These are phyloP conservation scores for Castanea sativa DNA, from an alignment of 306 rosid genomes.

Conservation along the genomic window DNA sequence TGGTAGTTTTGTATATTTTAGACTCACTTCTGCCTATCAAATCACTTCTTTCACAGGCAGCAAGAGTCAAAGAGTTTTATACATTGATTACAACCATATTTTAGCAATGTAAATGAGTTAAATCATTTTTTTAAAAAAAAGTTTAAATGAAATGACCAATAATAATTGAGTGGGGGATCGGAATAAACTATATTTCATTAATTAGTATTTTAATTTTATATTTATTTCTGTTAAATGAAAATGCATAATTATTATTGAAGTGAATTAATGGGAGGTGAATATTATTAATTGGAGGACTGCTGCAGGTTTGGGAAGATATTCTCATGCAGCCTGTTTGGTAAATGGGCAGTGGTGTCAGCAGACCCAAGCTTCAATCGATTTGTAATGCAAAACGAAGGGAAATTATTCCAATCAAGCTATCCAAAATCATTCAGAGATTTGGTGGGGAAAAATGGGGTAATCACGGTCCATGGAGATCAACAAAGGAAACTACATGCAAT, in stretches of 20 bases:
- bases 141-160: no score
- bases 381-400: slow-evolving; percentile 91
- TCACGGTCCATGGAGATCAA: slow-evolving; percentile 90
- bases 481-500: slow-evolving; percentile 83
- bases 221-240: no score
- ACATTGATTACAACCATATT: no score
- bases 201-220: neutral
- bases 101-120: no score
- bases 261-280: neutral
- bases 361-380: slow-evolving; percentile 84
- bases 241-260: no score
- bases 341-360: slow-evolving; percentile 82
- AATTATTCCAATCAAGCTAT: slow-evolving; percentile 66
- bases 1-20: no score
- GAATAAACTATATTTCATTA: neutral
- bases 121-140: no score
- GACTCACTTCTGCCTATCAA: no score
- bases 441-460: slow-evolving; percentile 90
- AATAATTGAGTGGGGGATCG: no score
- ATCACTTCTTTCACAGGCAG: no score
- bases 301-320: slow-evolving; percentile 83
- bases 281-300: no score
- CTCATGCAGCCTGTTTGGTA: slow-evolving; percentile 81
- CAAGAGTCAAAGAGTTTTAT: no score
- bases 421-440: slow-evolving; percentile 92